Evolutionary conservation across 192 early-diverging fungal genomes (phyloP), one percentile per base, ranked within the genome.

Genomic region (Umbelopsis sp.): DNA sequence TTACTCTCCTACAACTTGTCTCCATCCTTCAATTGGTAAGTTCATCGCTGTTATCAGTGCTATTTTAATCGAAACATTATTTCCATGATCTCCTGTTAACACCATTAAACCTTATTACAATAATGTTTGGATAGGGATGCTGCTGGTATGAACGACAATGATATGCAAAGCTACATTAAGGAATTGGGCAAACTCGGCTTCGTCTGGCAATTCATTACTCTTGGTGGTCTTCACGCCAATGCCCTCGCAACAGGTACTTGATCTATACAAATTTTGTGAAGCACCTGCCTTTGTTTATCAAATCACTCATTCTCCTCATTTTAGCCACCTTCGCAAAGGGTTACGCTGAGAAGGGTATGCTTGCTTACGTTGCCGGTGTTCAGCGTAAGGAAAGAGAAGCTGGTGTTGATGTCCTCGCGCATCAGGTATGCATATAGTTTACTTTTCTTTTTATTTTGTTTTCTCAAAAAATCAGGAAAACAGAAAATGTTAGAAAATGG

Each of bases 1-100:
- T 91, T 94, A 90, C 89, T 98, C 34, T 93, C 95, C 22, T 98
- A 98, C 88, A 98, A 98, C 87, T 79, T 98, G 65, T 95, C 92
- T 44, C 97, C 97, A 25, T 96, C 94, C 29, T 98, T 97, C 89
- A 98, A 98, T 90, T 98, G 96, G 95, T 94, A 96, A 77, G 75
- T 5, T 41, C 12, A 11, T 41, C 24, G 26, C 34, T n/a, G n/a
- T n/a, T n/a, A n/a, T n/a, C n/a, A n/a, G n/a, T n/a, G n/a, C n/a
- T n/a, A n/a, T n/a, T n/a, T n/a, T n/a, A n/a, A n/a, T n/a, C n/a
- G n/a, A n/a, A n/a, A n/a, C n/a, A n/a, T n/a, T n/a, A n/a, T n/a
- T n/a, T n/a, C n/a, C n/a, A n/a, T n/a, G n/a, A n/a, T n/a, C n/a
- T n/a, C n/a, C n/a, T n/a, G n/a, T n/a, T n/a, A n/a, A n/a, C n/a